Base-by-base conservation (phyloP, 306 rosid species). In the Castanea mollissima region DNA sequence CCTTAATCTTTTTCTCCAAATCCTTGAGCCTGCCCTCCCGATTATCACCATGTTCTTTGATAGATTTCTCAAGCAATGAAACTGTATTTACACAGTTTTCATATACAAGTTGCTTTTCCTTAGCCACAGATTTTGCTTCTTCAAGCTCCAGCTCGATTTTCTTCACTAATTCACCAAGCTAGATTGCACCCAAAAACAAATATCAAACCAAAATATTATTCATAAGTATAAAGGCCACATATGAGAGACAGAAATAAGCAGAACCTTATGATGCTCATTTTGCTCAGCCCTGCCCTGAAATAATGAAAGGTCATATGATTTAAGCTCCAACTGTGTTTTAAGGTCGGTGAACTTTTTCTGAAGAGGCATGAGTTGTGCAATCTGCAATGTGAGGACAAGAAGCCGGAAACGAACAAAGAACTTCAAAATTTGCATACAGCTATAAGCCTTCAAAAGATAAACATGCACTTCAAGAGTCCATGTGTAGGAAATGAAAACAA, bases 261-360 rank as follows among this genome's bases (percentile, higher is more conserved):
- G 54, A 81, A 95, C 99, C 99, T 95, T 95, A 79, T 91, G 97
- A 78, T 95, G 98, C 85, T 92, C 99, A 84, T 95, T 95, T 82
- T 95, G 96, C 88, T 91, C 96, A 71, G 93, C 97, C 86, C 99
- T 91, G 65, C 84, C 91, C 83, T 90, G 97, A 81, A 92, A 95
- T 75, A 95, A 78, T 29, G 92, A 86, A 75, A 95, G 98, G 84
- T 95, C 98, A 76, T 92, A 86, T 41, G 71, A 78, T 74, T 92
- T 95, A 38, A 95, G 94, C 88, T 95, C 98, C 55, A 95, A 87
- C 59, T 90, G 92, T 79, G 88, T 71, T 82, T 90, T 92, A 73
- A 92, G 89, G 78, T 85, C 92, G 62, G 56, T 81, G 88, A 87
- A 92, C 78, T 84, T 91, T 74, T 91, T 92, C 77, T 92, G 90